These are phyloP conservation scores for Crucihimalaya himalaica DNA, from an alignment of 345 rosid genomes.

Conservation along the genomic window DNA sequence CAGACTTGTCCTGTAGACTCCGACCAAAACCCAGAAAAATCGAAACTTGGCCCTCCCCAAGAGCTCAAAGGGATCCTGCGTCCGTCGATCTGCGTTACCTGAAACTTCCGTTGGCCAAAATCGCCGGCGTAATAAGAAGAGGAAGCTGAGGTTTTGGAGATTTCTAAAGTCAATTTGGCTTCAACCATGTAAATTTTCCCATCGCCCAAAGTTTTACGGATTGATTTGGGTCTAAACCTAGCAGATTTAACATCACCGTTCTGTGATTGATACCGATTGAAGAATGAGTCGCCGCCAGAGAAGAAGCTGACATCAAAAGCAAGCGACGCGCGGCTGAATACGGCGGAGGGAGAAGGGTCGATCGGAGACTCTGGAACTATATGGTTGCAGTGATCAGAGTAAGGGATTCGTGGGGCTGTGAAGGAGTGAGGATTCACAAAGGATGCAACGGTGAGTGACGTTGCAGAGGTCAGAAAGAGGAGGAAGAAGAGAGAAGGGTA, in stretches of 20 bases:
- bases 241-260: conserved; percentile 34
- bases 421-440: conserved; percentile 26
- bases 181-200: conserved; percentile 39
- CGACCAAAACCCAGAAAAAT: conserved; percentile 71
- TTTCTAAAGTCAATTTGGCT: conserved; percentile 44
- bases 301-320: conserved; percentile 45
- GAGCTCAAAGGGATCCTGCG: conserved; percentile 50
- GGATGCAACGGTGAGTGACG: conserved; percentile 35
- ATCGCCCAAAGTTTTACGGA: conserved; percentile 29
- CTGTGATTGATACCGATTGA: conserved; percentile 13
- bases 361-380: conserved; percentile 48
- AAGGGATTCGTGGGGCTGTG: conserved; percentile 35
- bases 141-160: conserved; percentile 36
- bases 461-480: conserved; percentile 26
- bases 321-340: conserved; percentile 33
- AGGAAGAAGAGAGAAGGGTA: conserved; percentile 18
- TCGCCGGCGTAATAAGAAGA: conserved; percentile 32
- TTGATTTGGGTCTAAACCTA: conserved; percentile 34
- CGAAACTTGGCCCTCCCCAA: conserved; percentile 41
- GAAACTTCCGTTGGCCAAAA: conserved; percentile 39
- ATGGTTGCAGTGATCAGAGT: conserved; percentile 56
- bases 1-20: conserved; percentile 72
- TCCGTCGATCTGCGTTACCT: conserved; percentile 50
- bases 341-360: conserved; percentile 31
- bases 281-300: conserved; percentile 55